Evolutionary conservation across 208 protist genomes (phyloP).

Genomic region (Zelonia costaricensis): DNA sequence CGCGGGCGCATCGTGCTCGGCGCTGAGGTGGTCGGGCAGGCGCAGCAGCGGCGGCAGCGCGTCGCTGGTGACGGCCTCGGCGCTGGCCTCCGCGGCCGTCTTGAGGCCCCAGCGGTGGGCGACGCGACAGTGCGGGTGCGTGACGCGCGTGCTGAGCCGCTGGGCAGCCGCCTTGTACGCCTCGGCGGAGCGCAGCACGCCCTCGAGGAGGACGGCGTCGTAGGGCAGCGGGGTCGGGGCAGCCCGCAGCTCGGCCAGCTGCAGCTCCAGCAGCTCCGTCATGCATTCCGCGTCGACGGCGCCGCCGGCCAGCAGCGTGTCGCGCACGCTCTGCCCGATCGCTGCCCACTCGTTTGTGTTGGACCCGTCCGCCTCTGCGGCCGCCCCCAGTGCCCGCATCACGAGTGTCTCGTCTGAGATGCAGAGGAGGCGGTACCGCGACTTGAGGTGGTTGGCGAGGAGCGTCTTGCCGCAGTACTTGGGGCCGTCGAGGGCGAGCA

Average conservation of each 20-base stretch:
- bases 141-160: constrained; percentile 19
- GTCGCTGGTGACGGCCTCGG: constrained; percentile 8
- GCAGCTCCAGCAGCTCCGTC: constrained; percentile 52
- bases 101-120: constrained; percentile 8
- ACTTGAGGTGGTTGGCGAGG: constrained; percentile 43
- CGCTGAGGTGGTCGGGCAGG: constrained; percentile 14
- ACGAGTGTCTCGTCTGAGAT: constrained; percentile 63
- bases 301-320: constrained; percentile 42
- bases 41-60: constrained; percentile 18
- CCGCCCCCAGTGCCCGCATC: constrained; percentile 39
- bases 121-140: constrained; percentile 17
- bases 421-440: constrained; percentile 44
- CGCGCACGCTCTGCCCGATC: constrained; percentile 40
- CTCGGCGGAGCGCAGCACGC: constrained; percentile 38
- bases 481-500: constrained; percentile 73
- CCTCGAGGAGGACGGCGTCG: constrained; percentile 71
- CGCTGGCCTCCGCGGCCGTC: neutral
- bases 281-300: constrained; percentile 43
- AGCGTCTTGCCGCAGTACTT: constrained; percentile 83
- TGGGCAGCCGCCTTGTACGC: constrained; percentile 36
- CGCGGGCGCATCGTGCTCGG: constrained; percentile 24
- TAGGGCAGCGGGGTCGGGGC: constrained; percentile 17
- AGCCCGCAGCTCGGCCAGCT: constrained; percentile 37
- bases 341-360: constrained; percentile 29
- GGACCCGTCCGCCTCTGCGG: neutral